These are phyloP conservation scores for Hymenoscyphus scutula DNA, from an alignment of 2,329 filamentous ascomycete genomes.

Conservation along the genomic window DNA sequence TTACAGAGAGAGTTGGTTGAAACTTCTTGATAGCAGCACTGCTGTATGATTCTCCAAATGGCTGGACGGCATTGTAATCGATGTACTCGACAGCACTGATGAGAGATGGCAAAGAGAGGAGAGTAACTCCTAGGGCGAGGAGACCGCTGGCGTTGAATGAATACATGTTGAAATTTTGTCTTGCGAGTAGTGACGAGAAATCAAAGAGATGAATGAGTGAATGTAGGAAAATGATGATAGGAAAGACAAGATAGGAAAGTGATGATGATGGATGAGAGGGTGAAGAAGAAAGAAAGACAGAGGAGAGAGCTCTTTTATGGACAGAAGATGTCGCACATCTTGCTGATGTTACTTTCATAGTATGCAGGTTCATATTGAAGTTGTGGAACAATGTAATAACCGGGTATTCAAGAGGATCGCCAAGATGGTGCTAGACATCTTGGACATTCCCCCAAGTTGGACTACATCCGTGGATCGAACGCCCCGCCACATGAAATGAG, in stretches of 20 bases:
- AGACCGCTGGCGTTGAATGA: constrained; percentile 1
- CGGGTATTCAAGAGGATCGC: neutral
- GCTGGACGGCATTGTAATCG: neutral
- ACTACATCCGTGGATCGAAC: neutral
- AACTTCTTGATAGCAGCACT: constrained; percentile 1
- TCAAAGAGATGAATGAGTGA: neutral
- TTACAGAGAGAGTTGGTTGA: neutral
- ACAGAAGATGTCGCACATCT: neutral
- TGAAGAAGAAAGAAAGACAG: neutral
- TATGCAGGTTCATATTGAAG: neutral
- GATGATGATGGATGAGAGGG: neutral
- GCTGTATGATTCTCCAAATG: neutral
- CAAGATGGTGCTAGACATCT: neutral
- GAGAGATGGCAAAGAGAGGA: neutral
- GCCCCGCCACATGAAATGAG: neutral
- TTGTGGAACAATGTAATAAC: neutral
- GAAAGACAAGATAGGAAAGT: neutral
- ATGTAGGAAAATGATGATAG: neutral
- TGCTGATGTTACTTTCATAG: neutral
- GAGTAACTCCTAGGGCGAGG: neutral
- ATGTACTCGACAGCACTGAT: neutral
- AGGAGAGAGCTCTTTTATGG: neutral
- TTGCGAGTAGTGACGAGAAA: neutral
- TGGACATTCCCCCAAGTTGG: neutral
- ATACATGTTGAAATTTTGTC: neutral